Evolutionary conservation across 306 rosid genomes (phyloP).

Genomic region (Corylus avellana): DNA sequence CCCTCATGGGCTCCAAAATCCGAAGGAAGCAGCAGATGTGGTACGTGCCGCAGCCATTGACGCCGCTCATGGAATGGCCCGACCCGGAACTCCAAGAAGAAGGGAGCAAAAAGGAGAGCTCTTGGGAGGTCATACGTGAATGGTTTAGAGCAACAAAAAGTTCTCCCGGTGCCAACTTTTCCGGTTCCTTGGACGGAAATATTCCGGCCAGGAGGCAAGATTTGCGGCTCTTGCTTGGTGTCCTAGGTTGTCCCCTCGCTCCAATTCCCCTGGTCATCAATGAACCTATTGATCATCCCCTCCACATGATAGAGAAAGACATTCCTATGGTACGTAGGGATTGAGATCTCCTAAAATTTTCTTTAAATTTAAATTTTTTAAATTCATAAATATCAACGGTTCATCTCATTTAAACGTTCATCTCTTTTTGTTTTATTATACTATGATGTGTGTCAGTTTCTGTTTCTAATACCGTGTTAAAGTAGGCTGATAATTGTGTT

Average conservation of each 20-base stretch:
- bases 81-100: slow-evolving; percentile 89
- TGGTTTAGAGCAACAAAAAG: slow-evolving; percentile 78
- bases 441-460: no score
- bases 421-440: no score
- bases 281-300: slow-evolving; percentile 38
- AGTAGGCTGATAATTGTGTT: no score
- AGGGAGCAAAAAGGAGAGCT: slow-evolving; percentile 76
- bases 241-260: slow-evolving; percentile 90
- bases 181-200: slow-evolving; percentile 42
- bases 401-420: no score
- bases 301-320: slow-evolving; percentile 66
- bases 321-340: slow-evolving; percentile 65
- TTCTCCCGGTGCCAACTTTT: slow-evolving; percentile 32
- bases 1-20: slow-evolving; percentile 63
- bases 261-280: slow-evolving; percentile 62
- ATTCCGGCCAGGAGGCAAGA: slow-evolving; percentile 73
- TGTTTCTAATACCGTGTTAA: no score
- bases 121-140: slow-evolving; percentile 88
- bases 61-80: slow-evolving; percentile 94
- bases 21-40: slow-evolving; percentile 68
- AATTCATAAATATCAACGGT: no score
- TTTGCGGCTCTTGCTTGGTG: slow-evolving; percentile 86
- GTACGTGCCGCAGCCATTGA: slow-evolving; percentile 78
- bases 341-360: not conserved
- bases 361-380: no score